These are phyloP conservation scores for Candida tibetensis DNA, from an alignment of 805 yeast species.

Conservation along the genomic window DNA sequence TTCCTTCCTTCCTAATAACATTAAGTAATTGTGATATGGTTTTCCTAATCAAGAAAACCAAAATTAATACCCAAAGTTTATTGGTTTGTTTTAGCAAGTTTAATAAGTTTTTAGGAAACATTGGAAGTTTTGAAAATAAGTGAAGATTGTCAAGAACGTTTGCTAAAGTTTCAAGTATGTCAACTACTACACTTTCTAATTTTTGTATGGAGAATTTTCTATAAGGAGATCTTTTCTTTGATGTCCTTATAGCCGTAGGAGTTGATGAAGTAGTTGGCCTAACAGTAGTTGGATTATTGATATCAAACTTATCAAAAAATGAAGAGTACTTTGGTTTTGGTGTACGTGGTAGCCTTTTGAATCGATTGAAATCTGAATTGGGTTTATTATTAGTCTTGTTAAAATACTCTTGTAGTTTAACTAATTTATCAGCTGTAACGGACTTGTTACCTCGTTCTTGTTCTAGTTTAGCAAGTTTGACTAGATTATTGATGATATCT, in stretches of 20 bases:
- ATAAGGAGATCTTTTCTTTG: constrained; percentile 7
- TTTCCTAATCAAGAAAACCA: constrained; percentile 40
- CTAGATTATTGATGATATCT: constrained; percentile 26
- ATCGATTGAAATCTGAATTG: constrained; percentile 4
- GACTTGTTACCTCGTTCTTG: constrained; percentile 36
- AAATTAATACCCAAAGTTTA: constrained; percentile 41
- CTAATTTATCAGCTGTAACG: constrained; percentile 36
- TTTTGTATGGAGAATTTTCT: constrained; percentile 27
- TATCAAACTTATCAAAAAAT: constrained; percentile 29
- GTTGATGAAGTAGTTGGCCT: constrained; percentile 1
- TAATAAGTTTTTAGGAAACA: constrained; percentile 36
- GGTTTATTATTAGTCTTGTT: constrained; percentile 11
- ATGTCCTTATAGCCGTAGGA: neutral
- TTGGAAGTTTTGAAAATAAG: constrained; percentile 40
- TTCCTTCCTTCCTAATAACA: constrained; percentile 35
- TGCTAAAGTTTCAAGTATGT: constrained; percentile 35
- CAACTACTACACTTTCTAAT: constrained; percentile 28
- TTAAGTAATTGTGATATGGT: constrained; percentile 42
- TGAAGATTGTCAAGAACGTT: constrained; percentile 41
- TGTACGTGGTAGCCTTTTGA: constrained; percentile 16
- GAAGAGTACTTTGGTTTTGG: constrained; percentile 36
- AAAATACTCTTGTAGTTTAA: constrained; percentile 28
- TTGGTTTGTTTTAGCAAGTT: constrained; percentile 40
- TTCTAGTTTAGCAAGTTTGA: constrained; percentile 35
- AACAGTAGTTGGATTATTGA: constrained; percentile 13